phyloP scores from a whole-genome alignment of 768 basidiomycete species.

The Suillus lakei region DNA sequence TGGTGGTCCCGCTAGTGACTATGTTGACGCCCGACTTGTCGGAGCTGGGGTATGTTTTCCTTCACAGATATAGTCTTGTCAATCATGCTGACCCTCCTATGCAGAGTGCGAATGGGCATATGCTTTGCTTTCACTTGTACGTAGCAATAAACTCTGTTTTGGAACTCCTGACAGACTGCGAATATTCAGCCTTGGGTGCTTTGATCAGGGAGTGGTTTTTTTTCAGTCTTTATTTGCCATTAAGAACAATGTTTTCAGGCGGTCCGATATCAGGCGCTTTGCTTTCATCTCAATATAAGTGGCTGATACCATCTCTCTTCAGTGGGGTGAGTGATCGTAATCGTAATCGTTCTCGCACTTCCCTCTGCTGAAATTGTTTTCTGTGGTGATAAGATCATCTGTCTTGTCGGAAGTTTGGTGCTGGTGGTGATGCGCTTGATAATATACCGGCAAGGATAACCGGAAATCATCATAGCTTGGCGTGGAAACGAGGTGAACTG shows the following conservation, averaged over 20 bases:
- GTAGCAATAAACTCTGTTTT: conserved; percentile 10
- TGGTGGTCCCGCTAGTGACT: conserved; percentile 50
- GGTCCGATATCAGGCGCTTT: conserved; percentile 63
- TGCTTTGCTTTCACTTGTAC: conserved; percentile 50
- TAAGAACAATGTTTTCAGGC: conserved; percentile 45
- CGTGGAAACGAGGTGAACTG: background rate
- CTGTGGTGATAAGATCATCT: background rate
- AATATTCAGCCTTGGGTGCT: conserved; percentile 25
- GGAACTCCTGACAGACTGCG: no score
- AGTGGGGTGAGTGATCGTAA: conserved; percentile 46
- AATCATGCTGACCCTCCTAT: background rate
- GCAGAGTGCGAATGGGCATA: conserved; percentile 47
- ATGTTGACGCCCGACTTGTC: conserved; percentile 48
- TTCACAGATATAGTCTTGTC: no score
- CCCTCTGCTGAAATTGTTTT: background rate
- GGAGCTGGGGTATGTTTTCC: conserved; percentile 51
- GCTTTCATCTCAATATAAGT: conserved; percentile 52
- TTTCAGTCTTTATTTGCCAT: conserved; percentile 5
- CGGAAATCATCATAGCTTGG: background rate
- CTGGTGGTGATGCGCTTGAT: background rate
- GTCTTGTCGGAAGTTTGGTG: background rate
- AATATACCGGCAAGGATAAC: background rate
- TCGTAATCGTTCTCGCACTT: background rate
- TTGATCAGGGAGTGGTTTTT: conserved; percentile 20
- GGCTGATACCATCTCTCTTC: conserved; percentile 64